Percentiles rank a stretch among this genome's conserved stretches.
These are phyloP conservation scores for Austroboletus festivus DNA, from an alignment of 768 basidiomycete species.

Conservation along the genomic window DNA sequence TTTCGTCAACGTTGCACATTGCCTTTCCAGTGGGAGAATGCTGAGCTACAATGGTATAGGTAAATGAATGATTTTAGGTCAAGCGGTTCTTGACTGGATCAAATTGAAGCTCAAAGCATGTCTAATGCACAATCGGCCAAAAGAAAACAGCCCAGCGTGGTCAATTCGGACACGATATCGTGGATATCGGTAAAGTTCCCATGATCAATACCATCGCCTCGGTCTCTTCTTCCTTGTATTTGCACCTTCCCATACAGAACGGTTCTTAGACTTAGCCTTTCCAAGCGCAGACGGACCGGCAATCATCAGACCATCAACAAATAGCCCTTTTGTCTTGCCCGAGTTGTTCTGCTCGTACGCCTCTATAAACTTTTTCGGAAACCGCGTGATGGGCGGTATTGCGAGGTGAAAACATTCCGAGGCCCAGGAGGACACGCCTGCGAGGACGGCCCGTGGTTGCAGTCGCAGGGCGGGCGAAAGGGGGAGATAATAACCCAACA, in stretches of 20 bases:
- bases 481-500: constrained; percentile 70
- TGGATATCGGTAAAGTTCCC: background rate
- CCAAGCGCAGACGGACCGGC: constrained; percentile 15
- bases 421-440: constrained; percentile 63
- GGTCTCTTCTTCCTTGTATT: constrained; percentile 8
- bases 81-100: too few relatives aligned
- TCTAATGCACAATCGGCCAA: background rate
- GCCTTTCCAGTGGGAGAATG: too few relatives aligned
- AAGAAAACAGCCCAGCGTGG: background rate
- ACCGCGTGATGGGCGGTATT: constrained; percentile 15
- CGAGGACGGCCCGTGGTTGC: constrained; percentile 41
- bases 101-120: too few relatives aligned
- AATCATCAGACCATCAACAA: constrained; percentile 19
- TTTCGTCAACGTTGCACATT: too few relatives aligned
- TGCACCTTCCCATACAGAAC: constrained; percentile 25
- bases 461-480: constrained; percentile 48
- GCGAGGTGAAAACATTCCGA: constrained; percentile 20
- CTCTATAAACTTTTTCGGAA: constrained; percentile 23
- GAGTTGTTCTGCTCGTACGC: constrained; percentile 16
- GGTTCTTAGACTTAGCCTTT: constrained; percentile 22
- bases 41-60: too few relatives aligned
- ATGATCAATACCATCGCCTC: constrained; percentile 18
- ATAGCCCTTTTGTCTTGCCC: constrained; percentile 20
- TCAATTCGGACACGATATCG: background rate
- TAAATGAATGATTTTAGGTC: too few relatives aligned